Evolutionary conservation across 2,329 filamentous ascomycete genomes (phyloP), one percentile per base, ranked within the genome.

Genomic region (Aspergillus jensenii): DNA sequence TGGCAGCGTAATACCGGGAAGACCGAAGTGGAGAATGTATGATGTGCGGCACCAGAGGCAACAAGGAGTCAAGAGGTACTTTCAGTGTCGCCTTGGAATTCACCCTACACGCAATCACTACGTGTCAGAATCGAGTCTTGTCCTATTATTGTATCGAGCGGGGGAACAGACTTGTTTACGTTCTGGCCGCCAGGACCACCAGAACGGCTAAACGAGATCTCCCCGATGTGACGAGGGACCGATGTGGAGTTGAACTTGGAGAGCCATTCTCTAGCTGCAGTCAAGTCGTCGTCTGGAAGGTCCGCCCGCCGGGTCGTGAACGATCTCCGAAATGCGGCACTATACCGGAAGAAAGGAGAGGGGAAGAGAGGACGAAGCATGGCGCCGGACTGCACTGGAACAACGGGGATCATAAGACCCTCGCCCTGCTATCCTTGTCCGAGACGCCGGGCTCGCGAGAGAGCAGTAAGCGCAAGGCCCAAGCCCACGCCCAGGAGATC

Each of bases 131-230:
- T 35, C 27, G 44, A 40, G 52, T 45, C 17, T 52, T 40, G 15
- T 9, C 23, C 25, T 23, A 37, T 12, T 50, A 37, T 31, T 55
- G 44, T 43, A 15, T 46, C 21, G 52, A 46, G 21, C 40, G 49
- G 61, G 57, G 57, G 51, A 53, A 68, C 78, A 63, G 73, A 88
- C 86, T 88, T 88, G 74, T 88, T 88, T 56, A 88, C 86, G 75
- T 88, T 88, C 71, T 88, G 86, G 11, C 86, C 86, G 51, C 86
- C 86, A 17, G 86, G 86, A 3, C 86, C 86, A 52, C 84, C 86
- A 3, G 85, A 87, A 58, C 85, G 79, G 68, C 84, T 87, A 70
- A 86, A 88, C 49, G 79, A 84, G 62, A 88, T 69, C 60, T 86
- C 80, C 66, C 83, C 81, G 57, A 87, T 78, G 62, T 76, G 76